phyloP scores from a whole-genome alignment of 2,329 filamentous ascomycete genomes.

The Colletotrichum tamarilloi region DNA sequence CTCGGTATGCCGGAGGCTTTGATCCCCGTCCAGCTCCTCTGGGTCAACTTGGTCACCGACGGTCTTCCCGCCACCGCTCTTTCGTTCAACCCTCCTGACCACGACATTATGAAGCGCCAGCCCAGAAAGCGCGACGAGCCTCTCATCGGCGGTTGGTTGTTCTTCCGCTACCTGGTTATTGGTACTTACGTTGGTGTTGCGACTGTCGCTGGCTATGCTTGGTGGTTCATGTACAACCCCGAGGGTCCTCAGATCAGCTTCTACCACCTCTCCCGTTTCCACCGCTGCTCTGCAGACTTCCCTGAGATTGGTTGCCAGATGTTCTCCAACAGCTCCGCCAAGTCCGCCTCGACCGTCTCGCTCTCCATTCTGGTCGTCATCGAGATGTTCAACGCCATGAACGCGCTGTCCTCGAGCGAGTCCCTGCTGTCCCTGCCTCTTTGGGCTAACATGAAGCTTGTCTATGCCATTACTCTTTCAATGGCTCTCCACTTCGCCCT shows the following conservation, averaged over 20 bases:
- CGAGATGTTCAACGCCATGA: conserved; percentile 99
- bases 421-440: conserved; percentile 91
- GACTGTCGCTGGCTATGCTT: conserved; percentile 97
- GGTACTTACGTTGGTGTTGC: conserved; percentile 94
- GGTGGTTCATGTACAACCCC: conserved; percentile 99
- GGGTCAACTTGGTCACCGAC: conserved; percentile 98
- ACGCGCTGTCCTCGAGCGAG: conserved; percentile 94
- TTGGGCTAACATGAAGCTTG: conserved; percentile 99
- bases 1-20: conserved; percentile 97
- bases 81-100: conserved; percentile 98
- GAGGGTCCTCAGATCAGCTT: conserved; percentile 92
- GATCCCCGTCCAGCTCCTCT: conserved; percentile 95
- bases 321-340: conserved; percentile 87
- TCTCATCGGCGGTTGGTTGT: conserved; percentile 94
- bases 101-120: conserved; percentile 95
- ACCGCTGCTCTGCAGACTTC: conserved; percentile 88
- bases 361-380: conserved; percentile 94
- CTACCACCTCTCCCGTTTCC: conserved; percentile 91
- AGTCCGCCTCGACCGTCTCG: conserved; percentile 92
- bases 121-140: conserved; percentile 93
- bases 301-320: conserved; percentile 92
- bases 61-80: conserved; percentile 95
- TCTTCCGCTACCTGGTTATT: conserved; percentile 97
- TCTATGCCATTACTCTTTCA: conserved; percentile 91
- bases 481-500: conserved; percentile 97